Base-by-base conservation (phyloP, 495 filamentous ascomycete species). In the Podospora australis region DNA sequence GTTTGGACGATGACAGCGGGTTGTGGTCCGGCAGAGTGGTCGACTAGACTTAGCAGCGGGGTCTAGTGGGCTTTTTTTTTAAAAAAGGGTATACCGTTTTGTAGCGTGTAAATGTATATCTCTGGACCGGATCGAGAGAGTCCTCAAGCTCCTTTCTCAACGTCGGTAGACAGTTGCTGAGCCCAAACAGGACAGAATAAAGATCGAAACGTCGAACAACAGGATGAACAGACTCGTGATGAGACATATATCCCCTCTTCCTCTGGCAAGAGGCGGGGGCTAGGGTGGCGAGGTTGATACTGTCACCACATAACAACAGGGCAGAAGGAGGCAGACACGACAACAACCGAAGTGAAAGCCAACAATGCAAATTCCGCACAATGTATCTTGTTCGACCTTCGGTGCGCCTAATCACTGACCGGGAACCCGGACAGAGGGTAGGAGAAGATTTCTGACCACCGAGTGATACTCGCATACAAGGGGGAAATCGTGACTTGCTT, bases 161-260 rank as follows among this genome's bases (percentile, higher is more conserved):
- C 38, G 50, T 54, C 24, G 40, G 50, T 28, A 40, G 41, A 48
- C 46, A 34, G 20, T 42, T 39, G 22, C 13, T 26, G 26, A 28
- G 26, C 44, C 38, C 23, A 44, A 34, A 34, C 38, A 51, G 30
- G 44, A 50, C 34, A 28, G 42, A 28, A 16, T 30, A 40, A 36
- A 44, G 20, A 53, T 42, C 9, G 14, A 38, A 24, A 28, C 11
- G 21, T 23, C 23, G 47, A 39, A 45, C 24, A 22, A 44, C 41
- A 32, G 36, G 46, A 40, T 28, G 30, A 40, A 52, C 29, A 19
- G 57, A 49, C 48, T 52, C 59, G 38, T 46, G 56, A 63, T 50
- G 54, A 54, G 57, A 63, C 44, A 60, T 62, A 60, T 65, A 63
- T 58, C 46, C 35, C 44, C 23, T 49, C 35, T 50, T 34, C 22